Evolutionary conservation across 2,329 filamentous ascomycete genomes (phyloP).

Genomic region (Zelopaecilomyces penicillatus): DNA sequence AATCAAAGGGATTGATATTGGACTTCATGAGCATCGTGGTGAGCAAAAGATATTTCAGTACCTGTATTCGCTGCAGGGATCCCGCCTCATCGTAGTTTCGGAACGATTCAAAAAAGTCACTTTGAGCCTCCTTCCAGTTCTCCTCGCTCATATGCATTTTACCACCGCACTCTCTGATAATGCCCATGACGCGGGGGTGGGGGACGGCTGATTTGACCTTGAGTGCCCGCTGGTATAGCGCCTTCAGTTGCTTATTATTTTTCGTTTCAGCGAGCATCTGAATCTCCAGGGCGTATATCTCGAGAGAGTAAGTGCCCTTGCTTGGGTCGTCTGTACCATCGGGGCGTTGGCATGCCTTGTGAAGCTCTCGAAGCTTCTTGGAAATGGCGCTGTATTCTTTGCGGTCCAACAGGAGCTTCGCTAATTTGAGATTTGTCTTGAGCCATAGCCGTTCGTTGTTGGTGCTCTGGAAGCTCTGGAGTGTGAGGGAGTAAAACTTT

Average conservation of each 20-base stretch:
- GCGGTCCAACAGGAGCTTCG: slow-evolving; percentile 81
- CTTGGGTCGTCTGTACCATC: slow-evolving; percentile 86
- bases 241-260: slow-evolving; percentile 95
- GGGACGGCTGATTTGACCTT: slow-evolving; percentile 94
- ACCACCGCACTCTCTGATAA: slow-evolving; percentile 95
- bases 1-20: slow-evolving; percentile 97
- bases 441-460: slow-evolving; percentile 97
- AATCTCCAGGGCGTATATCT: slow-evolving; percentile 95
- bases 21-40: slow-evolving; percentile 99
- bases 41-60: slow-evolving; percentile 91
- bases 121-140: slow-evolving; percentile 96
- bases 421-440: slow-evolving; percentile 96
- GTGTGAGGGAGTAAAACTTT: slow-evolving; percentile 86
- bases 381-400: slow-evolving; percentile 76
- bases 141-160: slow-evolving; percentile 99
- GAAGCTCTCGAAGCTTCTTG: slow-evolving; percentile 79
- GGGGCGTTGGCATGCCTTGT: slow-evolving; percentile 77
- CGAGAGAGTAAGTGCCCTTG: slow-evolving; percentile 92
- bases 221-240: slow-evolving; percentile 82
- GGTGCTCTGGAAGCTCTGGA: slow-evolving; percentile 90
- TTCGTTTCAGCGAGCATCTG: slow-evolving; percentile 97
- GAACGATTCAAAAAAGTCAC: slow-evolving; percentile 97
- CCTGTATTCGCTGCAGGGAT: slow-evolving; percentile 90
- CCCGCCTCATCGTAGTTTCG: slow-evolving; percentile 98
- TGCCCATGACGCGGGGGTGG: slow-evolving; percentile 97